These are phyloP conservation scores for Elaeagnus macrophylla DNA, from an alignment of 306 rosid genomes.

Conservation along the genomic window DNA sequence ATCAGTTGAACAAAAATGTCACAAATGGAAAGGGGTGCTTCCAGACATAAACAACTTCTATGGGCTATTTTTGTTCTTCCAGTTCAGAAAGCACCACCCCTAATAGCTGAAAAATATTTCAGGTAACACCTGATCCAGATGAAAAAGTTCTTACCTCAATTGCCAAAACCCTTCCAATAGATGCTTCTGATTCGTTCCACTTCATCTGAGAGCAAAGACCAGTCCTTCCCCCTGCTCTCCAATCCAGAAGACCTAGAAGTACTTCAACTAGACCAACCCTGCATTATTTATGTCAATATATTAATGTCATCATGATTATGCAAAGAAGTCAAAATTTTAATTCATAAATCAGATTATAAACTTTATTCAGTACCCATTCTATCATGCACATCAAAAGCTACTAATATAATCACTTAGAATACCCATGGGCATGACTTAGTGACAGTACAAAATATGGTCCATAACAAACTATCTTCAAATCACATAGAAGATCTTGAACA, in stretches of 20 bases:
- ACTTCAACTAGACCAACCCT: slow-evolving; percentile 98
- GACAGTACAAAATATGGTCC: too few relatives aligned
- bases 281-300: slow-evolving; percentile 25
- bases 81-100: too few relatives aligned
- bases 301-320: slow-evolving; percentile 7
- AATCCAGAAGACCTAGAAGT: slow-evolving; percentile 98
- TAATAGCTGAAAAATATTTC: background rate
- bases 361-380: too few relatives aligned
- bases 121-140: slow-evolving; percentile 7
- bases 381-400: too few relatives aligned
- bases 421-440: too few relatives aligned
- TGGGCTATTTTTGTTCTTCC: too few relatives aligned
- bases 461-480: too few relatives aligned
- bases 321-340: slow-evolving; percentile 7
- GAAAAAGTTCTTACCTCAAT: slow-evolving; percentile 63
- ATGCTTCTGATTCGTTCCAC: slow-evolving; percentile 99
- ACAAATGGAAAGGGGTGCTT: too few relatives aligned
- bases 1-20: too few relatives aligned
- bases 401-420: too few relatives aligned
- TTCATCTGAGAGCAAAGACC: slow-evolving; percentile 96
- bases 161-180: slow-evolving; percentile 96
- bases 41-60: too few relatives aligned
- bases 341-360: slow-evolving; percentile 1
- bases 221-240: slow-evolving; percentile 97
- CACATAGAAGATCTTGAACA: too few relatives aligned